Evolutionary conservation across 1,284 basidiomycete species (phyloP).

Genomic region (Trichosporon sp.): DNA sequence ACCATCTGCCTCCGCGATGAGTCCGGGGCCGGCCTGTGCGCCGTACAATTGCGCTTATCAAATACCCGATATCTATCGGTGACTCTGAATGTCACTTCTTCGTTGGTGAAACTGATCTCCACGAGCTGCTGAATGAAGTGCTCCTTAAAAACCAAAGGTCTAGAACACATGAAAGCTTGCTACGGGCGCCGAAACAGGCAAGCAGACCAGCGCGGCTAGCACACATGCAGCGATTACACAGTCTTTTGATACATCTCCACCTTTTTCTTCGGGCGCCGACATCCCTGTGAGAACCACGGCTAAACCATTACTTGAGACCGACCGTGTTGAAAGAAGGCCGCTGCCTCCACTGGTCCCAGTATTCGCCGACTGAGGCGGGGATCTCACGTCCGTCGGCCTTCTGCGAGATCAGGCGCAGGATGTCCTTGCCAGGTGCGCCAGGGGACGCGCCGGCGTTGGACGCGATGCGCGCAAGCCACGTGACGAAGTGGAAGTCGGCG

Average conservation of each 20-base stretch:
- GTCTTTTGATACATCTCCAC: neutral
- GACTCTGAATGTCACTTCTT: neutral
- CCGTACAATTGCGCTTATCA: neutral
- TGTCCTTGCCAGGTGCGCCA: conserved; percentile 35
- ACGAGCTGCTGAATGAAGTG: neutral
- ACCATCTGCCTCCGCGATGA: conserved; percentile 8
- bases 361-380: conserved; percentile 46
- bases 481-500: conserved; percentile 55
- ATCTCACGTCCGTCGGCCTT: conserved; percentile 47
- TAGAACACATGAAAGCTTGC: neutral
- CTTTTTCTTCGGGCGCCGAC: neutral
- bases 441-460: conserved; percentile 48
- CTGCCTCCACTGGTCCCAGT: conserved; percentile 51
- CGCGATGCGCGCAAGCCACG: conserved; percentile 52
- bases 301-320: conserved; percentile 38
- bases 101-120: neutral
- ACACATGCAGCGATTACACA: neutral
- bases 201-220: no score
- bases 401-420: conserved; percentile 39
- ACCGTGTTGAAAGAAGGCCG: conserved; percentile 47
- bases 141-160: neutral
- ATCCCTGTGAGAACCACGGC: neutral
- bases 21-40: neutral
- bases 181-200: no score
- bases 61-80: conserved; percentile 11